Base-by-base conservation (phyloP, 1,139 yeast genomes). In the Pichia sp. region DNA sequence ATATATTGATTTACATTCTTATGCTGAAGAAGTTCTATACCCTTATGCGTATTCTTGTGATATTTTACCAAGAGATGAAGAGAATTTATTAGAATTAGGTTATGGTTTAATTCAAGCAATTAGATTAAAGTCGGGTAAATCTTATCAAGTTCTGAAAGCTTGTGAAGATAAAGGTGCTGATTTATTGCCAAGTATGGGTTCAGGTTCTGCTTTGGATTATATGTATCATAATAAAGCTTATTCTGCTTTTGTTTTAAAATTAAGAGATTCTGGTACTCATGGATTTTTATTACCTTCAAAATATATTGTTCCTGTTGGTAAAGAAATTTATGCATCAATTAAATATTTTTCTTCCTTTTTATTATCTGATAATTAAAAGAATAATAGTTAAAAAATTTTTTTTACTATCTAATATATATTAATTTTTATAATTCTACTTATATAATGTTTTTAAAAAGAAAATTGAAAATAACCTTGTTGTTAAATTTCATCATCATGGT, bases 11-110 rank as follows among this genome's bases (percentile, higher is more conserved):
- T 75, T 87, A 60, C 96, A 87, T 64, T 86, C 95, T 1, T 89
- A 89, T 65, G 79, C 96, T 0, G 95, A 89, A 66, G 91, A 87
- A 61, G 77, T 89, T 33, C 72, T 88, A 38, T 87, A 84, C 64
- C 96, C 96, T 1, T 87, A 85, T 64, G 93, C 95, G 0, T 87
- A 77, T 64, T 81, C 91, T 3, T 87, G 96, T 67, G 76, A 76
- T 41, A 81, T 81, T 47, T 71, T 74, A 51, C 96, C 95, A 46
- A 73, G 93, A 47, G 96, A 88, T 64, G 80, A 82, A 60, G 96
- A 88, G 62, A 87, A 87, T 62, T 73, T 88, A 65, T 70, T 87
- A 45, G 96, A 88, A 66, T 72, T 87, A 56, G 93, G 91, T 0
- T 88, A 84, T 65, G 96, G 95, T 1, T 73, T 88, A 39, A 76